A percentile compares a stretch with the other conserved stretches of the same genome.
phyloP scores from a whole-genome alignment of 352 stramenopile genomes.

The Globisporangium perplexum region DNA sequence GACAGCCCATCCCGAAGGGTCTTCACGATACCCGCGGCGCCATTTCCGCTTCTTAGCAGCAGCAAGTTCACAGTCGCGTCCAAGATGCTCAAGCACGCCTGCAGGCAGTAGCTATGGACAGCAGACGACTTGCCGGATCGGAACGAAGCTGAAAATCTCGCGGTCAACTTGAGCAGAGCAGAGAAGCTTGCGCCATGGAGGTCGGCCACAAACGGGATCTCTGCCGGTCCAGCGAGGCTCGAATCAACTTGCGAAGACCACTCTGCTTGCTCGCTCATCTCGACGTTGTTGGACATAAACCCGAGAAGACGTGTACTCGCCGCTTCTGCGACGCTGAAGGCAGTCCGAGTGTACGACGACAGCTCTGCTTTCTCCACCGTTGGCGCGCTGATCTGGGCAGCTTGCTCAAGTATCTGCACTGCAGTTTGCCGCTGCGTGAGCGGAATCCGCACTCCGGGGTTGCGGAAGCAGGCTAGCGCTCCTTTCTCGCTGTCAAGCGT shows the following conservation, averaged over 20 bases:
- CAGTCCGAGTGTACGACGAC: neutral
- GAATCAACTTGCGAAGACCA: conserved; percentile 2
- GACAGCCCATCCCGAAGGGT: conserved; percentile 21
- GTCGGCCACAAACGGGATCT: conserved; percentile 44
- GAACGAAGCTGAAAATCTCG: conserved; percentile 27
- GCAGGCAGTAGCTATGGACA: conserved; percentile 26
- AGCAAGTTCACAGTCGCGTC: conserved; percentile 35
- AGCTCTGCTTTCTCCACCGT: neutral
- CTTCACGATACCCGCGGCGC: conserved; percentile 11
- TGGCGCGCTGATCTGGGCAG: neutral
- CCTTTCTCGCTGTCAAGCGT: conserved; percentile 25
- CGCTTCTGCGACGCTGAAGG: conserved; percentile 7
- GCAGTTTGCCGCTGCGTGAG: conserved; percentile 22
- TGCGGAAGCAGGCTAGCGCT: conserved; percentile 29
- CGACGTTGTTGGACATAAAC: conserved; percentile 36
- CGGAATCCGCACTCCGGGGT: conserved; percentile 34
- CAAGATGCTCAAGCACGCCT: conserved; percentile 37
- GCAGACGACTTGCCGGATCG: conserved; percentile 13
- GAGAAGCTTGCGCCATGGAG: conserved; percentile 25
- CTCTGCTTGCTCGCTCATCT: conserved; percentile 16
- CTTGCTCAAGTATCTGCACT: conserved; percentile 5
- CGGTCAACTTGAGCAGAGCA: conserved; percentile 23
- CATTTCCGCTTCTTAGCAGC: conserved; percentile 4
- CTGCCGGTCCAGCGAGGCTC: neutral
- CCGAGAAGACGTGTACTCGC: conserved; percentile 24